phyloP scores from a whole-genome alignment of 1,284 basidiomycete species.

The Boletellus dicymbophilus region DNA sequence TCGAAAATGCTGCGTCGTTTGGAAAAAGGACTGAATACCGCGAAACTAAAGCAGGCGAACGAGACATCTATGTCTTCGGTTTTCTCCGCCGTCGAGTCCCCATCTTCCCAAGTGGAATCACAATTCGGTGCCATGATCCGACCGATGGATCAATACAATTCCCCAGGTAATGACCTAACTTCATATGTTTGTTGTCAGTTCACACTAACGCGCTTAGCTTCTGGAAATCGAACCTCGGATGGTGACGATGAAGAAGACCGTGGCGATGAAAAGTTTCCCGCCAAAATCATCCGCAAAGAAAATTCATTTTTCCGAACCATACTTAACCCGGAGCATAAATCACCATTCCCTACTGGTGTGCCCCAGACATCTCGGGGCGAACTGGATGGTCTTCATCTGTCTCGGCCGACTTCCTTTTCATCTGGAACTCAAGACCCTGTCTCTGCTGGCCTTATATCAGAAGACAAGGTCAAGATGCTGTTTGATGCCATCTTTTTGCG shows the following conservation, averaged over 20 bases:
- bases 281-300: constrained; percentile 66
- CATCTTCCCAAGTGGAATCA: constrained; percentile 34
- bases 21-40: constrained; percentile 77
- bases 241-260: constrained; percentile 63
- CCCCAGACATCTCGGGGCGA: constrained; percentile 27
- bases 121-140: constrained; percentile 32
- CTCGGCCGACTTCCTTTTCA: constrained; percentile 37
- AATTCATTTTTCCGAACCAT: constrained; percentile 82
- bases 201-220: constrained; percentile 32
- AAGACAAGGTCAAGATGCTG: constrained; percentile 63
- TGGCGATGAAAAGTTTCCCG: constrained; percentile 65
- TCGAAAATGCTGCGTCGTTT: constrained; percentile 84
- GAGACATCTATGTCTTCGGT: constrained; percentile 34
- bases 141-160: constrained; percentile 35
- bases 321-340: constrained; percentile 66
- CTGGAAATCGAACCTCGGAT: constrained; percentile 46
- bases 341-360: constrained; percentile 35
- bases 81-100: constrained; percentile 34
- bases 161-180: constrained; percentile 38
- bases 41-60: constrained; percentile 60
- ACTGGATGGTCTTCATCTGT: constrained; percentile 34
- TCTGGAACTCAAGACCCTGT: constrained; percentile 63
- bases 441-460: constrained; percentile 63
- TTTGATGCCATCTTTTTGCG: constrained; percentile 78
- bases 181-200: neutral